Base-by-base conservation (phyloP, 2,329 filamentous ascomycete genomes). In the Spiromastix sp. region DNA sequence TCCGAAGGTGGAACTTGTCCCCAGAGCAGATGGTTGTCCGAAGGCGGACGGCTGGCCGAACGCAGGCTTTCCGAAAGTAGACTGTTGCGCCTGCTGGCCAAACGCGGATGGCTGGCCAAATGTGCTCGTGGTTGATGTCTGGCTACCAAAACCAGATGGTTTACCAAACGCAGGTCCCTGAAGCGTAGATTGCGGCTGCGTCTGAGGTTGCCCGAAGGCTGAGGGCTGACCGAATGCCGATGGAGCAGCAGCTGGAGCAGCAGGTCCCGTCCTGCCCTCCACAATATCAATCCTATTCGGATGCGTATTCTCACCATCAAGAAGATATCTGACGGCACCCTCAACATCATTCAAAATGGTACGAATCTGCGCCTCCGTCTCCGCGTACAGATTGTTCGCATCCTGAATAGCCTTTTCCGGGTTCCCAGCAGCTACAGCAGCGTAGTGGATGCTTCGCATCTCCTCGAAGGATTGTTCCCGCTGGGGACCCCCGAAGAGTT, bases 381-480 rank as follows among this genome's bases (percentile, higher is more conserved):
- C 74, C 19, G 71, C 64, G 48, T 78, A 78, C 5, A 87, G 61
- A 10, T 63, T 63, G 52, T 61, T 56, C 11, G 64, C 65, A 51
- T 66, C 65, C 48, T 66, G 60, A 13, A 76, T 61, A 18, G 70
- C 72, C 43, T 62, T 57, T 37, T 70, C 56, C 33, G 67, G 59
- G 37, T 78, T 81, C 1, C 82, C 81, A 5, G 70, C 52, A 6
- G 74, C 70, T 26, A 68, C 64, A 2, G 74, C 74, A 34, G 77
- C 66, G 51, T 89, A 87, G 52, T 85, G 79, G 15, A 67, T 62
- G 18, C 87, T 54, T 32, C 86, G 74, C 54, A 93, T 72, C 59
- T 96, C 89, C 56, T 96, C 89, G 26, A 82, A 81, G 50, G 85
- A 93, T 56, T 86, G 81, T 56, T 96, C 89, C 12, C 86, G 72